Base-by-base conservation (phyloP, 2,329 filamentous ascomycete genomes). In the Aspergillus fructus region DNA sequence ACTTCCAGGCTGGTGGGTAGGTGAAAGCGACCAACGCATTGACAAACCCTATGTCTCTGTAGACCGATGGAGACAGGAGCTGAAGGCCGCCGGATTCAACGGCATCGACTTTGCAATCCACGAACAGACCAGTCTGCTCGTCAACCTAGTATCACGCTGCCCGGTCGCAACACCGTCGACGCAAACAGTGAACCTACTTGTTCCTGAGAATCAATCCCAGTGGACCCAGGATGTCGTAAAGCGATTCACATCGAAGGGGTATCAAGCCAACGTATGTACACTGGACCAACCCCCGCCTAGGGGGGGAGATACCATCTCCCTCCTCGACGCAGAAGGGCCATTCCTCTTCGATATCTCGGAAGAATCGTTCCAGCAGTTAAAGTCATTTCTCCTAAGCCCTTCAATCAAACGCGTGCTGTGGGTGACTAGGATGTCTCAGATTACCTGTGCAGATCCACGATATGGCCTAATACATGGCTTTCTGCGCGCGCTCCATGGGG, bases 381-480 rank as follows among this genome's bases (percentile, higher is more conserved):
- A 52, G 24, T 12, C 23, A 3, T 30, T 47, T 6, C 6, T 52
- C 15, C 34, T 15, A n/a, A 21, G 39, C 3, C 15, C 12, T n/a
- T 27, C 12, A 12, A 17, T 21, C 4, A 7, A 9, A 49, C 27
- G 19, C 3, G 40, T 59, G 3, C 3, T 62, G 1, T 62, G 58
- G 60, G 45, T 60, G 1, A 62, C 54, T 3, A 24, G 8, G 1
- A 19, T 49, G 12, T 24, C 51, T 1, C 57, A 62, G 24, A 33
- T 58, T 4, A 11, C 8, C 15, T 53, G 54, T 15, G 30, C 42
- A 5, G 41, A 62, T 43, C 58, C 60, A 5, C 30, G 63, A 65
- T 59, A 73, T 70, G 55, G 66, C 59, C 33, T 60, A 8, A 40
- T 50, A 0, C 43, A 55, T 8, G 60, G 60, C 0, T 23, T 58